phyloP scores from a whole-genome alignment of 1,139 yeast species.

The Taphrina wiesneri region DNA sequence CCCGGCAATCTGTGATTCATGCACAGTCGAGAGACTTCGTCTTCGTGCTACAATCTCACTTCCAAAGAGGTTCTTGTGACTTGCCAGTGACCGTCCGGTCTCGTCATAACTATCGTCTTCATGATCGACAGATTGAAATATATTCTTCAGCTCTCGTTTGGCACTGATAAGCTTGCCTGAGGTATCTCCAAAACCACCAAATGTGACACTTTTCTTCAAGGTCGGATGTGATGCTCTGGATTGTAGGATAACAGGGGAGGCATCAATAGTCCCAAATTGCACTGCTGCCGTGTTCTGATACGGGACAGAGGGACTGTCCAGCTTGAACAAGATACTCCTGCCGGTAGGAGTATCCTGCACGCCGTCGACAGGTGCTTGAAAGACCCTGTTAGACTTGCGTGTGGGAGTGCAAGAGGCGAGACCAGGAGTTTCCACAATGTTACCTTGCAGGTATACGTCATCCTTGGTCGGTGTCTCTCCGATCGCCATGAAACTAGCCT shows the following conservation, averaged over 20 bases:
- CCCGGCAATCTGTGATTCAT: neutral
- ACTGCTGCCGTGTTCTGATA: neutral
- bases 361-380: conserved; percentile 14
- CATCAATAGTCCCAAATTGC: neutral
- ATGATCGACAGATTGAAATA: neutral
- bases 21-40: neutral
- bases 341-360: conserved; percentile 15
- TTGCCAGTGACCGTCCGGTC: neutral
- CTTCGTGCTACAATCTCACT: conserved; percentile 4
- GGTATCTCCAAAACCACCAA: neutral
- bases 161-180: neutral
- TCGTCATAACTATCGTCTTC: neutral
- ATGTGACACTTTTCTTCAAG: conserved; percentile 13
- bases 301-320: conserved; percentile 12
- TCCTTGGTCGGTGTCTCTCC: conserved; percentile 23
- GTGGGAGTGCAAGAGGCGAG: neutral
- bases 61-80: conserved; percentile 3
- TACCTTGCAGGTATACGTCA: neutral
- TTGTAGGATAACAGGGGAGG: neutral
- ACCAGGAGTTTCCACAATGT: conserved; percentile 11
- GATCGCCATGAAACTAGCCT: conserved; percentile 26
- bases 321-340: conserved; percentile 7
- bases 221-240: neutral
- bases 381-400: neutral
- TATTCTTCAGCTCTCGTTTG: neutral